Evolutionary conservation across 2,329 filamentous ascomycete genomes (phyloP), one percentile per base, ranked within the genome.

Genomic region (Fusarium napiforme): DNA sequence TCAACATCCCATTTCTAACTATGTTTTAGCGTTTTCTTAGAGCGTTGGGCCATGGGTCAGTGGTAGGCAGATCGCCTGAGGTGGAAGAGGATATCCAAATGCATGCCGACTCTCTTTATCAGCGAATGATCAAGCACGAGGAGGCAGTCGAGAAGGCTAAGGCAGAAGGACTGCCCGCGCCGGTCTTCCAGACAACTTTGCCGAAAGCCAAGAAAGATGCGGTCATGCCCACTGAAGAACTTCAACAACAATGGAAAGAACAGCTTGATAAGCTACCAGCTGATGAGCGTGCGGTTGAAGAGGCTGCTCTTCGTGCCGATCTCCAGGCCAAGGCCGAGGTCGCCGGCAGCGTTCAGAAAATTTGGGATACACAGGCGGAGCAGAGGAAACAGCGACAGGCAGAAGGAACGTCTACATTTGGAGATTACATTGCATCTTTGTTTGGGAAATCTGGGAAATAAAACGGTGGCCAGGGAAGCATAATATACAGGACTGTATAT

Each of bases 21-120:
- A n/a, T 21, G 10, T 28, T 16, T 26, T 71, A 95, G 89, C 93
- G 96, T 81, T 95, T 99, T 76, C 85, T 99, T 34, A 95, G 96
- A 82, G 95, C 95, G 3, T 84, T 99, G 23, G 96, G 96, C 9
- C 98, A 98, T 80, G 88, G 97, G 39, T 89, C 90, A 12, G 90
- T 89, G 32, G 85, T 89, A 70, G 89, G 92, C 49, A 89, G 91
- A 28, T 85, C 91, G 14, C 84, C 87, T 1, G 87, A 91, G 36
- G 88, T 93, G 58, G 93, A 97, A 77, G 95, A 98, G 81, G 90
- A 92, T 75, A 94, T 99, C 70, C 96, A 98, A 83, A 94, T 98
- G 92, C 95, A 98, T 81, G 96, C 96, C 67, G 96, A 99, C 84
- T 90, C 90, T 72, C 87, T 99, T 45, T 99, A 95, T 82, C 93